phyloP scores from a whole-genome alignment of 1,139 yeast species.

The Yamadazyma aaseri region DNA sequence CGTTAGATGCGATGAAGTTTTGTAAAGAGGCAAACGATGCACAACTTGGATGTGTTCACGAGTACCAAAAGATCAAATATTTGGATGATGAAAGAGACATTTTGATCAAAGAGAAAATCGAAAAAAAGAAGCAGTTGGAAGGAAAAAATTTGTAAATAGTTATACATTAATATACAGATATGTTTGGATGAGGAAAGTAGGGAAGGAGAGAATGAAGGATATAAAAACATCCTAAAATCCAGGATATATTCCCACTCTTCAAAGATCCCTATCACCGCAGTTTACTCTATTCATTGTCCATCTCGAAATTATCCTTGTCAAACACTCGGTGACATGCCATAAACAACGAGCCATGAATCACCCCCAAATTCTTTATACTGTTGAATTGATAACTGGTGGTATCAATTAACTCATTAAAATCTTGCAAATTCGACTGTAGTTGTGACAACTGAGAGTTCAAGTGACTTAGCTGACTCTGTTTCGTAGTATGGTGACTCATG shows the following conservation, averaged over 20 bases:
- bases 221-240: too few relatives aligned
- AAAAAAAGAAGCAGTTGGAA: constrained; percentile 14
- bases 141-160: constrained; percentile 6
- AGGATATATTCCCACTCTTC: too few relatives aligned
- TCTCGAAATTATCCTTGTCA: constrained; percentile 42
- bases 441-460: constrained; percentile 63
- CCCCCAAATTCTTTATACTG: constrained; percentile 55
- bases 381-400: constrained; percentile 59
- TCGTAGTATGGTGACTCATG: constrained; percentile 13
- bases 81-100: constrained; percentile 72
- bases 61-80: constrained; percentile 63
- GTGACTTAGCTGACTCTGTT: constrained; percentile 57
- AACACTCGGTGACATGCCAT: constrained; percentile 66
- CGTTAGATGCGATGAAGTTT: constrained; percentile 63
- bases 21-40: constrained; percentile 34
- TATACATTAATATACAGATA: constrained; percentile 2
- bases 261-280: too few relatives aligned
- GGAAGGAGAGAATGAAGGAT: too few relatives aligned
- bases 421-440: constrained; percentile 57
- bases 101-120: constrained; percentile 55
- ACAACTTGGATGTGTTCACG: constrained; percentile 56
- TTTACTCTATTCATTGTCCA: neutral
- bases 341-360: constrained; percentile 60
- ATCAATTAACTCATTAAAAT: constrained; percentile 52
- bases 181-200: too few relatives aligned